These are phyloP conservation scores for Lentinula edodes DNA, from an alignment of 768 basidiomycete genomes.

Conservation along the genomic window DNA sequence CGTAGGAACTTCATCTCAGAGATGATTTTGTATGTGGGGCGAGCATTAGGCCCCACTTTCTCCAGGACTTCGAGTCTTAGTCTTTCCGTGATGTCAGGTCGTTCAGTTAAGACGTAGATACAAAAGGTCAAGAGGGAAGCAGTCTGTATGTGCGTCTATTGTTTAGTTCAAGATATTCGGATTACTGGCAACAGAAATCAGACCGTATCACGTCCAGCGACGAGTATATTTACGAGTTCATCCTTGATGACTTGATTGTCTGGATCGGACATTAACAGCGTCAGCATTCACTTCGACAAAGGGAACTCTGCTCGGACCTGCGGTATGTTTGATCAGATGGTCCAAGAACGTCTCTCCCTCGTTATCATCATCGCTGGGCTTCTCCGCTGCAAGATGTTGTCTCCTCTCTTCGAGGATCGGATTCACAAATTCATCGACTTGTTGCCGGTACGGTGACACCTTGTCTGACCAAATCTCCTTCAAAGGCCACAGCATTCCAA, in stretches of 20 bases:
- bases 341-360: slow-evolving; percentile 36
- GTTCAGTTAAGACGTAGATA: slow-evolving; percentile 48
- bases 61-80: slow-evolving; percentile 47
- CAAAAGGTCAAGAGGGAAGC: slow-evolving; percentile 48
- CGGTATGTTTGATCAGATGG: slow-evolving; percentile 48
- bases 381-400: slow-evolving; percentile 8
- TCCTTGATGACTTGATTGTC: slow-evolving; percentile 37
- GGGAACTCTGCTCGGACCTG: slow-evolving; percentile 27
- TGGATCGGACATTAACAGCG: slow-evolving; percentile 23
- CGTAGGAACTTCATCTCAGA: slow-evolving; percentile 54
- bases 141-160: slow-evolving; percentile 23
- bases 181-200: background rate
- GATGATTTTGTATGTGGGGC: slow-evolving; percentile 52
- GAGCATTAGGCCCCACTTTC: slow-evolving; percentile 33
- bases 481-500: slow-evolving; percentile 45
- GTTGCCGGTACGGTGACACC: slow-evolving; percentile 18
- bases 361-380: slow-evolving; percentile 25
- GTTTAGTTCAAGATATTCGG: background rate
- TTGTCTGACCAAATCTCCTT: slow-evolving; percentile 46
- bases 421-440: slow-evolving; percentile 46
- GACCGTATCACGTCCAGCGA: slow-evolving; percentile 42
- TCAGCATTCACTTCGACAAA: slow-evolving; percentile 5
- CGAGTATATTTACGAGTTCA: slow-evolving; percentile 37
- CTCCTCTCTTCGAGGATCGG: slow-evolving; percentile 28
- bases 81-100: slow-evolving; percentile 38